Conservation (phyloP, 257 asterid genomes). For the Leonotis leonurus region DNA sequence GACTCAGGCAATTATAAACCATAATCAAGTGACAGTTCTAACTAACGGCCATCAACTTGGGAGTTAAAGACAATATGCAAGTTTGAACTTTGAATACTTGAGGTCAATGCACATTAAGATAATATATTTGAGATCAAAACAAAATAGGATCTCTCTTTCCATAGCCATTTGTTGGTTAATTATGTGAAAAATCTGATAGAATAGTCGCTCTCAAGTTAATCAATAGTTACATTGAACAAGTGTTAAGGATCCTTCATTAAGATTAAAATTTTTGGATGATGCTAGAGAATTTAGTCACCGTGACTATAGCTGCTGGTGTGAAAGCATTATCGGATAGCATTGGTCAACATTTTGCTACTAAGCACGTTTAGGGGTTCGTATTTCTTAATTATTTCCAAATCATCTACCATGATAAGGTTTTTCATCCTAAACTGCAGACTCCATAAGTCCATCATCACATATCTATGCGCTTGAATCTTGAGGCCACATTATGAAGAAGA, state of each 20-base stretch:
- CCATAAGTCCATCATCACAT: no score
- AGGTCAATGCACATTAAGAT: not conserved
- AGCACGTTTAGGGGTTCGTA: not conserved
- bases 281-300: not conserved
- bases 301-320: constrained; percentile 11
- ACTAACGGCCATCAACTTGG: not conserved
- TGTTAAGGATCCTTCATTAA: constrained; percentile 20
- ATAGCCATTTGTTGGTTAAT: constrained; percentile 10
- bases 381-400: not conserved
- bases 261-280: not conserved
- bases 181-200: not conserved
- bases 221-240: not conserved
- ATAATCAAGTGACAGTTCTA: not conserved
- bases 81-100: not conserved
- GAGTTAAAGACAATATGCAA: not conserved
- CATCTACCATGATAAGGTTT: not conserved
- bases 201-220: constrained; percentile 13
- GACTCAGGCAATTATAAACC: constrained; percentile 5
- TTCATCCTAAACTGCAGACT: not conserved
- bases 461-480: not conserved
- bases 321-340: not conserved
- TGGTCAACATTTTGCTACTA: constrained; percentile 1
- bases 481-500: not conserved
- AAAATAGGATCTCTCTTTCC: constrained; percentile 14
- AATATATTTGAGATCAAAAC: constrained; percentile 1